Conservation (phyloP, 306 rosid species). For the Pyrus pyrifolia region DNA sequence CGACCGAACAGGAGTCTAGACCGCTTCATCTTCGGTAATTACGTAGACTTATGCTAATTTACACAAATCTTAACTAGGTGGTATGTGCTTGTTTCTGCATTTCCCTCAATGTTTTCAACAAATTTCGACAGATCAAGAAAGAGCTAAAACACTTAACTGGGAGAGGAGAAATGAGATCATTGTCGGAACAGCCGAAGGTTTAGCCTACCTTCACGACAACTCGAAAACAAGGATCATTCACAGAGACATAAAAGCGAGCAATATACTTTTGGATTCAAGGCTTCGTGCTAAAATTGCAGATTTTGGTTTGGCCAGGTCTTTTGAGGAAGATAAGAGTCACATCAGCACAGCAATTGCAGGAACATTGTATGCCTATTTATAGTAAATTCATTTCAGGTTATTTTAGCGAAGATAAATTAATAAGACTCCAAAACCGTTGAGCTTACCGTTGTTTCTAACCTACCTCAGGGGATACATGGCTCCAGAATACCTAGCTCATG, state of each 20-base stretch:
- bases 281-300: constrained; percentile 86
- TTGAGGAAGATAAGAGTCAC: constrained; percentile 81
- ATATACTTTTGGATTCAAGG: constrained; percentile 71
- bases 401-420: neutral
- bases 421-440: neutral
- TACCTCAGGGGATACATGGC: constrained; percentile 80
- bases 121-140: constrained; percentile 39
- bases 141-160: constrained; percentile 66
- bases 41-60: neutral
- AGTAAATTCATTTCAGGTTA: neutral
- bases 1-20: constrained; percentile 82
- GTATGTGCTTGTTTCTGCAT: neutral
- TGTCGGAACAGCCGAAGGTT: constrained; percentile 75
- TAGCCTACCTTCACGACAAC: constrained; percentile 76
- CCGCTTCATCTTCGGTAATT: constrained; percentile 70
- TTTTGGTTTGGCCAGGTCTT: constrained; percentile 91
- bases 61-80: neutral
- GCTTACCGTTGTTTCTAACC: neutral
- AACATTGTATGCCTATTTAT: constrained; percentile 50
- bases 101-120: neutral
- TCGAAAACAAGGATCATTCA: constrained; percentile 63
- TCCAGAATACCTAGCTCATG: constrained; percentile 92
- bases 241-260: constrained; percentile 90
- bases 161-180: constrained; percentile 67
- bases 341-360: constrained; percentile 96